phyloP scores from a whole-genome alignment of 768 basidiomycete genomes.

The Scleroderma citrinum region DNA sequence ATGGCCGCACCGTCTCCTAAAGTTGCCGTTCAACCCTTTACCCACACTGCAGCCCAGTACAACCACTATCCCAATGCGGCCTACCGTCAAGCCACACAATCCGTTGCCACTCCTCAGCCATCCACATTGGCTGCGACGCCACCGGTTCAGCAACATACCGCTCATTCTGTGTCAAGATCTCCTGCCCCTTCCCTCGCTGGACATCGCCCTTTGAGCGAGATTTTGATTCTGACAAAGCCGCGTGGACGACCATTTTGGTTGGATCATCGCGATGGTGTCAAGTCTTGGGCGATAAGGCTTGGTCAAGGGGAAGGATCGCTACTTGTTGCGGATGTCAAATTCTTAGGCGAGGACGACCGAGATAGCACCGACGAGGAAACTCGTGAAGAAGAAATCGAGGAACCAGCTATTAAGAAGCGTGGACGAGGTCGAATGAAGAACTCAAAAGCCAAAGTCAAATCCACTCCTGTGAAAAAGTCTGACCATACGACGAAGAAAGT shows the following conservation, averaged over 20 bases:
- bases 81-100: slow-evolving; percentile 34
- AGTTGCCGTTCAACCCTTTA: slow-evolving; percentile 25
- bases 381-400: slow-evolving; percentile 36
- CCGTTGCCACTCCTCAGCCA: slow-evolving; percentile 14
- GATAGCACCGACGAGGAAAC: slow-evolving; percentile 50
- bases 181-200: slow-evolving; percentile 26
- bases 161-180: slow-evolving; percentile 28
- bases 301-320: slow-evolving; percentile 51
- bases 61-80: slow-evolving; percentile 53
- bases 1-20: slow-evolving; percentile 27
- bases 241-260: slow-evolving; percentile 51
- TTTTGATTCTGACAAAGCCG: slow-evolving; percentile 54
- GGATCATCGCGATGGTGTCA: slow-evolving; percentile 66
- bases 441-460: slow-evolving; percentile 28
- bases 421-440: slow-evolving; percentile 31
- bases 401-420: slow-evolving; percentile 36
- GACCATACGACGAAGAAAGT: slow-evolving; percentile 37
- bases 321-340: slow-evolving; percentile 47
- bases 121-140: slow-evolving; percentile 8
- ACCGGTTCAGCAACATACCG: slow-evolving; percentile 14
- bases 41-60: slow-evolving; percentile 31
- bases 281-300: slow-evolving; percentile 65
- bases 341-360: slow-evolving; percentile 53
- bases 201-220: slow-evolving; percentile 44
- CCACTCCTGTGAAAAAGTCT: slow-evolving; percentile 26